These are phyloP conservation scores for Coemansia sp. DNA, from an alignment of 192 early-diverging fungal genomes.

Conservation along the genomic window DNA sequence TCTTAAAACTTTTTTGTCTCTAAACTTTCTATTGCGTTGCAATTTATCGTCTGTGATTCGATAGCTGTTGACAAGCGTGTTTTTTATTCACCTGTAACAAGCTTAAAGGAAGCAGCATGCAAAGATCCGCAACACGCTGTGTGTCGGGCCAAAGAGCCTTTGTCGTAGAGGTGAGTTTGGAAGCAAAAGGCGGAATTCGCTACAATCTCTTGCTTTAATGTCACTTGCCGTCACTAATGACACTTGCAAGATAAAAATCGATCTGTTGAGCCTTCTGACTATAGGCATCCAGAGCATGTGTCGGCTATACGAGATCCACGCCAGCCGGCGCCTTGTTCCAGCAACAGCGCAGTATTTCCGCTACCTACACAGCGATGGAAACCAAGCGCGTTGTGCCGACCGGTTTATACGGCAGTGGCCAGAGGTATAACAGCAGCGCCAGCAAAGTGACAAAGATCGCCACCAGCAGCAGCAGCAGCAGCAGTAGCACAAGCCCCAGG, in stretches of 20 bases:
- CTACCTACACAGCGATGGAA: background rate
- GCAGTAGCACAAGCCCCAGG: background rate
- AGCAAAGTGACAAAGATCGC: background rate
- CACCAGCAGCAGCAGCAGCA: background rate
- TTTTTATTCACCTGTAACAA: background rate
- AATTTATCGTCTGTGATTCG: background rate
- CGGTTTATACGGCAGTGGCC: background rate
- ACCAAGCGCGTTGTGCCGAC: background rate
- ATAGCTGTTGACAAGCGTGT: background rate
- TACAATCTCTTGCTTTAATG: background rate
- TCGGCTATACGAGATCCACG: slow-evolving; percentile 1
- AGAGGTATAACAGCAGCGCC: background rate
- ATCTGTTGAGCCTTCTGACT: background rate
- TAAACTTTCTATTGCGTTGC: background rate
- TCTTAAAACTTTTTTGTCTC: background rate
- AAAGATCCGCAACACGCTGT: background rate
- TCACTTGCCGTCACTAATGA: background rate
- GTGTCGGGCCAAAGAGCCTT: background rate
- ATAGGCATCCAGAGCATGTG: background rate
- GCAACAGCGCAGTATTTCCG: background rate
- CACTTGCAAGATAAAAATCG: too few species aligned
- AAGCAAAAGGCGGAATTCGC: background rate
- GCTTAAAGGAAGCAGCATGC: background rate
- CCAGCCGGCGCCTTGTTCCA: background rate
- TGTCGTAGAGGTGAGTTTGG: background rate